phyloP scores from a whole-genome alignment of 202 grass and related monocot genomes.

The Carex arenaria region DNA sequence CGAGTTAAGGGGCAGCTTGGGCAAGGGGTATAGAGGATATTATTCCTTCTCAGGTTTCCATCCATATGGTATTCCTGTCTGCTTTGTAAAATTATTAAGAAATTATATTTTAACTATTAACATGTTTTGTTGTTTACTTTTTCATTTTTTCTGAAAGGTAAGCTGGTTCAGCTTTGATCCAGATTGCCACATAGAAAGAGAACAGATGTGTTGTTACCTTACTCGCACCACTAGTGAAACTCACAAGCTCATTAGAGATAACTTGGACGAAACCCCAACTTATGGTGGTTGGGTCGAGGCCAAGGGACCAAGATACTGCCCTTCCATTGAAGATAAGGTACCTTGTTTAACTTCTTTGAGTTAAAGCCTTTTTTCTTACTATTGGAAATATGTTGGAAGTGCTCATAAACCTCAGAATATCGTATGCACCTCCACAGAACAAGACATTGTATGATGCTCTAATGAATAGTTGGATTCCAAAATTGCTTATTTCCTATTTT shows the following conservation, averaged over 20 bases:
- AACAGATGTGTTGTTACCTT: constrained; percentile 97
- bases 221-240: constrained; percentile 87
- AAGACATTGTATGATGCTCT: neutral
- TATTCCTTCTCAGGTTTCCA: neutral
- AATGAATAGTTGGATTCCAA: neutral
- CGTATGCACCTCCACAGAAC: neutral
- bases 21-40: neutral
- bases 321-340: constrained; percentile 98
- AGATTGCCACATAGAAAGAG: constrained; percentile 70
- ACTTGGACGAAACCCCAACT: constrained; percentile 90
- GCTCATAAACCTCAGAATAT: neutral
- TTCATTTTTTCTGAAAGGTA: constrained; percentile 59
- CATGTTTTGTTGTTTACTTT: constrained; percentile 8
- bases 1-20: neutral
- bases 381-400: neutral
- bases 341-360: neutral
- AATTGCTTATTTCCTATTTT: neutral
- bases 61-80: neutral
- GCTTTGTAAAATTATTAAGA: neutral
- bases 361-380: neutral
- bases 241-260: constrained; percentile 83
- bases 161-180: constrained; percentile 98
- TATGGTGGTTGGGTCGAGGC: constrained; percentile 99
- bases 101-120: neutral
- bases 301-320: constrained; percentile 94